Percentiles rank a stretch among this genome's conserved stretches.
Evolutionary conservation across 2,329 filamentous ascomycete genomes (phyloP).

Genomic region (Fusarium subtropicale): DNA sequence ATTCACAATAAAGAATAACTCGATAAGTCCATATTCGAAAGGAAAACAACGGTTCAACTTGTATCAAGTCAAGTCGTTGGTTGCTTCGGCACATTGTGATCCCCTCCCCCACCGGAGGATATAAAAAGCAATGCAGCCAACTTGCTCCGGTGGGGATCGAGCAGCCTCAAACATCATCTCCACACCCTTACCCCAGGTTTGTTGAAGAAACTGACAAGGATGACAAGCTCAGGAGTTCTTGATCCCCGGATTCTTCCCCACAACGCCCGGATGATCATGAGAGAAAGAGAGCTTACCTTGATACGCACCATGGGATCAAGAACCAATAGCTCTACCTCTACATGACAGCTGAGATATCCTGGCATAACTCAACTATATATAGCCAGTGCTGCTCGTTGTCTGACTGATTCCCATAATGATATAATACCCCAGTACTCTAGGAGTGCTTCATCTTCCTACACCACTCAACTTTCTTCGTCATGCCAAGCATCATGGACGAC

Average conservation of each 20-base stretch:
- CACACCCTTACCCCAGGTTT: constrained; percentile 19
- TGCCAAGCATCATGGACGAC: constrained; percentile 19
- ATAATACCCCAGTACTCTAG: background rate
- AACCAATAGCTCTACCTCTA: background rate
- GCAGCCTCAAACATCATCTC: background rate
- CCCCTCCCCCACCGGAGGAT: constrained; percentile 18
- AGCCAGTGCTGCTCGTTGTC: constrained; percentile 9
- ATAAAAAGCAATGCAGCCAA: background rate
- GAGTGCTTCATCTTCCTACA: background rate
- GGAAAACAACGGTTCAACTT: background rate
- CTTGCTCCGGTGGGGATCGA: constrained; percentile 14
- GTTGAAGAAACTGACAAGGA: constrained; percentile 1
- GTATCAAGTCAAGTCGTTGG: background rate
- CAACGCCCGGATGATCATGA: constrained; percentile 10
- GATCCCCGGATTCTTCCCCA: constrained; percentile 22
- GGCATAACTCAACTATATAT: constrained; percentile 4
- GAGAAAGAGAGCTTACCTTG: background rate
- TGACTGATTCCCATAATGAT: background rate
- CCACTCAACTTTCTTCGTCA: background rate
- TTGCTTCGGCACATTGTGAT: background rate
- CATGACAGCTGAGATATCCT: background rate
- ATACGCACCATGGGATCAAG: constrained; percentile 1
- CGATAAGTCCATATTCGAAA: background rate
- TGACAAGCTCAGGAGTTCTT: background rate
- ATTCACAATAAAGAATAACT: background rate